Evolutionary conservation across 1,284 basidiomycete species (phyloP).

Genomic region (Ustilago loliicola): DNA sequence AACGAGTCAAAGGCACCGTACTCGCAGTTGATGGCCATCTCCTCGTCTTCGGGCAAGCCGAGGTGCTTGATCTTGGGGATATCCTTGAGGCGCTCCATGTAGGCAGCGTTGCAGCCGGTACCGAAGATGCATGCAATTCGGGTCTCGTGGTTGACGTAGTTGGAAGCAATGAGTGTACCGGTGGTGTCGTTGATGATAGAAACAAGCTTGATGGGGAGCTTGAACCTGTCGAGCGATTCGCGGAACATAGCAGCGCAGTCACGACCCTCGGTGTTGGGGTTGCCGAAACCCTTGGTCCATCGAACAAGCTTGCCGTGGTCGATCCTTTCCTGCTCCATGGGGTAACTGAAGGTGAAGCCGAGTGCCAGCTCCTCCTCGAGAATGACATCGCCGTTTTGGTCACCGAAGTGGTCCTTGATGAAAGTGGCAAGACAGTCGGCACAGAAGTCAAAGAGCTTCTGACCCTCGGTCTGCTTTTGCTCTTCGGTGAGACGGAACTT

Average conservation of each 20-base stretch:
- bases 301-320: constrained; percentile 95
- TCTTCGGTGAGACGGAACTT: constrained; percentile 98
- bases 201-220: constrained; percentile 67
- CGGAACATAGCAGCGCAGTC: constrained; percentile 95
- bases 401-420: constrained; percentile 81
- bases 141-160: constrained; percentile 91
- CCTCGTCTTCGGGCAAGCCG: constrained; percentile 77
- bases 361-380: constrained; percentile 83
- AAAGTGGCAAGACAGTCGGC: constrained; percentile 93
- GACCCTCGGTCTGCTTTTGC: constrained; percentile 97
- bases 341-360: constrained; percentile 85
- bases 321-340: constrained; percentile 80
- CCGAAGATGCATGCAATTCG: constrained; percentile 97
- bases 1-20: constrained; percentile 98
- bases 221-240: constrained; percentile 79
- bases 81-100: constrained; percentile 82
- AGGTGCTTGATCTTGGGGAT: constrained; percentile 81
- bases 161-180: constrained; percentile 94
- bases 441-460: constrained; percentile 96
- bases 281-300: constrained; percentile 99
- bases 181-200: constrained; percentile 86
- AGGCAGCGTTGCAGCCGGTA: constrained; percentile 96
- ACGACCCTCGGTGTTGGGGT: constrained; percentile 88
- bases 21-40: constrained; percentile 98
- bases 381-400: constrained; percentile 74